These are phyloP conservation scores for Fereydounia khargensis DNA, from an alignment of 1,284 basidiomycete genomes.

Conservation along the genomic window DNA sequence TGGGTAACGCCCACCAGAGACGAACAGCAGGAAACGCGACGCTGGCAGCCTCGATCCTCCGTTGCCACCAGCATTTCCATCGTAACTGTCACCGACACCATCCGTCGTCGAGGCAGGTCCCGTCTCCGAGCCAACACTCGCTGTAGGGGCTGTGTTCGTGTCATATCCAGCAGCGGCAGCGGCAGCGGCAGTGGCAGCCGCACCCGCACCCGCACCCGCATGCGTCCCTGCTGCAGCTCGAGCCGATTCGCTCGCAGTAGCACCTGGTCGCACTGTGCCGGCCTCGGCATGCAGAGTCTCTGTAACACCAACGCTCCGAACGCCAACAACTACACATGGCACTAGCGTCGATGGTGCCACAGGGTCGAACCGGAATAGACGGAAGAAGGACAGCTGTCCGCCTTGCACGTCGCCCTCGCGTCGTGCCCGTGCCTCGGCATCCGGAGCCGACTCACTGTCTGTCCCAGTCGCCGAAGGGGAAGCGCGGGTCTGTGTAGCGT, in stretches of 20 bases:
- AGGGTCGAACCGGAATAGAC: conserved; percentile 49
- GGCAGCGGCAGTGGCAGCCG: conserved; percentile 9
- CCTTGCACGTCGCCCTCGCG: conserved; percentile 39
- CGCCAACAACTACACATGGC: conserved; percentile 51
- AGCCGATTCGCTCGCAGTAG: no score
- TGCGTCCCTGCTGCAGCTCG: no score
- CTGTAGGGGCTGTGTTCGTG: conserved; percentile 1
- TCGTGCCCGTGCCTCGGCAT: conserved; percentile 20
- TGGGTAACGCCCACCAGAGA: conserved; percentile 50
- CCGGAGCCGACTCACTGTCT: not conserved
- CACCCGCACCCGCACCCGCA: conserved; percentile 5
- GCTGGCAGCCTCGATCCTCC: no score
- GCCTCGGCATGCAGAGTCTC: conserved; percentile 15
- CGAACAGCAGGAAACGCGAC: conserved; percentile 52
- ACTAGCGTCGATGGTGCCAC: conserved; percentile 29
- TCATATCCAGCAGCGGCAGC: conserved; percentile 15
- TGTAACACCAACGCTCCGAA: conserved; percentile 42
- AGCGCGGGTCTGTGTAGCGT: no score
- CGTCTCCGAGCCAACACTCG: conserved; percentile 11
- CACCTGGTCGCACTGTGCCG: not conserved
- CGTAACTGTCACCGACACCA: not conserved
- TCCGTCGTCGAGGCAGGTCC: not conserved
- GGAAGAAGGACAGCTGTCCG: conserved; percentile 53
- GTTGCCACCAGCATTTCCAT: no score
- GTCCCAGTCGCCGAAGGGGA: no score